Base-by-base conservation (phyloP, 2,329 filamentous ascomycete genomes). In the Penicillium verrucosum region DNA sequence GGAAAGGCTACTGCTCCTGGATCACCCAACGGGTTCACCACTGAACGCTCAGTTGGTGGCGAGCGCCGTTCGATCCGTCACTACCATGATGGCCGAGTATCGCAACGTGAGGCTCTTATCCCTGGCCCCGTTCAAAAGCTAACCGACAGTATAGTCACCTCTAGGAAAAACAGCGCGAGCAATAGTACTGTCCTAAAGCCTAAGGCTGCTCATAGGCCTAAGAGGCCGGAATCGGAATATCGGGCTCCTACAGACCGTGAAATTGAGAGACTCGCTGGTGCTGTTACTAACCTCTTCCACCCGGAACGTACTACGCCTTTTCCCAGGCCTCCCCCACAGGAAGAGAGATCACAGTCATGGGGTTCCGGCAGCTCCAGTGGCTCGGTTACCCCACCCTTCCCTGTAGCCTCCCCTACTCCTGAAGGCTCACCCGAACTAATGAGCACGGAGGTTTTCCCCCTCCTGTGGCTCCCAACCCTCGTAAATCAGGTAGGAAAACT, bases 21-120 rank as follows among this genome's bases (percentile, higher is more conserved):
- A 8, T 11, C n/a, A 30, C 14, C n/a, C 1, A 51, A 51, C 11
- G 27, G 37, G 1, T 51, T 51, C n/a, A 43, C 18, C 12, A 51
- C 48, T 16, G 48, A 51, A 7, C 37, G 27, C 14, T 21, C 27
- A 1, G 37, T 51, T 21, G 37, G 16, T 5, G 48, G 48, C 14
- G 48, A 51, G 27, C 48, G 48, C 12, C 37, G 48, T 42, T 51
- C 48, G 14, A 51, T 51, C 9, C 48, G 48, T 21, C 29, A 34
- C 18, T 51, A 43, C 6, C 29, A 51, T 18, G 37, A 43, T 34
- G 48, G 48, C 10, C 48, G 48, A 32, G 16, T 51, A 51, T 51
- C 48, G 6, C 25, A 42, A 21, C 48, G 48, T 23, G 48, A 42
- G 14, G 14, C 2, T 9, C 18, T 29, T 21, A n/a, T 10, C 10